Evolutionary conservation across 108 stramenopile genomes (phyloP), one percentile per base, ranked within the genome.

Genomic region (Skeletonema costatum): DNA sequence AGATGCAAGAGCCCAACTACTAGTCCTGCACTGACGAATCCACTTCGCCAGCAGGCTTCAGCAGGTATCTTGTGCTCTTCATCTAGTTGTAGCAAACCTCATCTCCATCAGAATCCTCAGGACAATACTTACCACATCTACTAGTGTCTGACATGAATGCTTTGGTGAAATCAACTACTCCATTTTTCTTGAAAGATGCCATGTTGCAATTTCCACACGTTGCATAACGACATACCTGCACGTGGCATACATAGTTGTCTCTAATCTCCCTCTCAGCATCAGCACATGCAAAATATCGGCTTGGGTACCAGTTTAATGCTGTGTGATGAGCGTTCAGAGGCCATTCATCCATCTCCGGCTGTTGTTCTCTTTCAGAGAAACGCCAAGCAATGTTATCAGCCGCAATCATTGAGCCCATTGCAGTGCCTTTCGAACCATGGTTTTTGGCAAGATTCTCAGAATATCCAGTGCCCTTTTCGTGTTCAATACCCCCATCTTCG

Each of bases 391-490:
- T 64, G 5, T 58, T 53, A 5, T 78, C 71, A 29, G 71, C 66
- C n/a, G 71, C 7, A 31, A 61, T 61, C 19, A 21, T 39, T 38
- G 12, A 17, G 1, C 71, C 78, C 71, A 46, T 65, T 4, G 6
- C 5, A 21, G 35, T 33, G 31, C 13, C 21, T 14, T 51, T 65
- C 0, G 29, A 1, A 11, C 77, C 77, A 21, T 58, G 60, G 66
- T 78, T 72, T 60, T 72, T 71, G 29, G 78, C 78, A 5, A 78
- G 64, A 36, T 78, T 78, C 58, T 78, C 71, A 17, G 71, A 70
- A 19, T 78, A 64, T 2, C 66, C 59, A 41, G 58, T 60, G 16
- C 30, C 41, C 10, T 5, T 13, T 30, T 67, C 64, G 51, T 78
- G 78, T 11, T 66, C 33, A 35, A 78, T 71, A 12, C 60, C 71